phyloP scores from a whole-genome alignment of 225 moss, liverwort and hornwort species.

The Polytrichum commune region DNA sequence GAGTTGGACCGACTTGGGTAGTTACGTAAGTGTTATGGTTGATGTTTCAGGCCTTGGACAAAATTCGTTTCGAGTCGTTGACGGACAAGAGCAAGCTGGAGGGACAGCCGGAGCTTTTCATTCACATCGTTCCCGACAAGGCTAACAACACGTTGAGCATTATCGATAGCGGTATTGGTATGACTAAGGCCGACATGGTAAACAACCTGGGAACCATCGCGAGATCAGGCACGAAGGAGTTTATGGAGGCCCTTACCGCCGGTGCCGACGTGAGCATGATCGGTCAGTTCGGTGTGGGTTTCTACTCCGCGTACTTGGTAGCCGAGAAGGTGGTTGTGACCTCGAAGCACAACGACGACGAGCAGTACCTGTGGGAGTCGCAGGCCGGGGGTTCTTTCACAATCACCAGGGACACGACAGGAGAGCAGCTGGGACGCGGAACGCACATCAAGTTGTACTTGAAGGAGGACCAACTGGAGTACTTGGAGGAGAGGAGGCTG shows the following conservation, averaged over 20 bases:
- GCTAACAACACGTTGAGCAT: constrained; percentile 16
- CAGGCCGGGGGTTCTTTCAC: constrained; percentile 50
- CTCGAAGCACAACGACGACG: constrained; percentile 50
- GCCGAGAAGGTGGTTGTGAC: constrained; percentile 51
- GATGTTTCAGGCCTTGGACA: constrained; percentile 12
- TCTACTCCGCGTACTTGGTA: constrained; percentile 48
- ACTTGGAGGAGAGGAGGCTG: constrained; percentile 45
- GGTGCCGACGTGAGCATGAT: constrained; percentile 21
- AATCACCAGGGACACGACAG: constrained; percentile 24
- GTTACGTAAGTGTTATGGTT: too few relatives aligned
- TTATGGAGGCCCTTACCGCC: constrained; percentile 13
- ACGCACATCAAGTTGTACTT: constrained; percentile 35
- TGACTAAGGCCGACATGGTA: constrained; percentile 21
- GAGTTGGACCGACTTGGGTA: too few relatives aligned
- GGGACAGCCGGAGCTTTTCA: constrained; percentile 17
- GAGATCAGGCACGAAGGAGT: constrained; percentile 15
- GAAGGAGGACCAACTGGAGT: constrained; percentile 47
- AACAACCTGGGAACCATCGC: constrained; percentile 19
- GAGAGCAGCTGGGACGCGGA: constrained; percentile 38
- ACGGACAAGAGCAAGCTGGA: constrained; percentile 21
- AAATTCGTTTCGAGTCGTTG: constrained; percentile 16
- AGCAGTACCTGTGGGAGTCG: constrained; percentile 53
- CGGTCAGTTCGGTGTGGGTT: constrained; percentile 22
- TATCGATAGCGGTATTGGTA: constrained; percentile 17
- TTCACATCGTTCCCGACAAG: constrained; percentile 17